A percentile compares a stretch with the other conserved stretches of the same genome.
Evolutionary conservation across 2,329 filamentous ascomycete genomes (phyloP).

Genomic region (Pyrenochaeta sp.): DNA sequence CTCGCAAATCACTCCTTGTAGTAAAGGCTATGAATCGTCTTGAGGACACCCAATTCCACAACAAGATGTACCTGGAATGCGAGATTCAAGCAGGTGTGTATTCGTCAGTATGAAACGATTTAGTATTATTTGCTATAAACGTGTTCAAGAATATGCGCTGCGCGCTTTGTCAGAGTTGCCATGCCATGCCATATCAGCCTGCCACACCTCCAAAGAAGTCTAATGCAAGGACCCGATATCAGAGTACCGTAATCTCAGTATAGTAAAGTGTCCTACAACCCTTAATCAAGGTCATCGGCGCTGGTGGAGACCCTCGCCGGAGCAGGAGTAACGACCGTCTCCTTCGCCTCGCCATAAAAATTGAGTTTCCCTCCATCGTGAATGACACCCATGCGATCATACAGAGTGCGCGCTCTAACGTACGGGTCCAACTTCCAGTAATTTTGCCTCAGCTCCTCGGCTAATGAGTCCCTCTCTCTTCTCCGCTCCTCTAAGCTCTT

Average conservation of each 20-base stretch:
- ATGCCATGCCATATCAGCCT: slow-evolving; percentile 1
- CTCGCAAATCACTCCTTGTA: too few relatives aligned
- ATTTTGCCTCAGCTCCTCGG: slow-evolving; percentile 70
- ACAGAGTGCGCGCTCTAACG: slow-evolving; percentile 80
- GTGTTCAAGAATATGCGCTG: background rate
- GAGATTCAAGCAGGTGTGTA: background rate
- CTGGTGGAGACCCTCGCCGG: slow-evolving; percentile 30
- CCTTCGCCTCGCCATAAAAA: slow-evolving; percentile 67
- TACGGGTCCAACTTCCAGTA: slow-evolving; percentile 95
- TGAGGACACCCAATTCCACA: too few relatives aligned
- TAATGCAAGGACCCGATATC: background rate
- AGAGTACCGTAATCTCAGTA: background rate
- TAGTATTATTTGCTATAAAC: slow-evolving; percentile 2
- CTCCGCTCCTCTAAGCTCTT: slow-evolving; percentile 58
- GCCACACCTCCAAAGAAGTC: background rate
- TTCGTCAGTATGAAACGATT: background rate
- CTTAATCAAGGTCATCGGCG: slow-evolving; percentile 48
- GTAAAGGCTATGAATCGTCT: too few relatives aligned
- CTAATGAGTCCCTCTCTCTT: slow-evolving; percentile 67
- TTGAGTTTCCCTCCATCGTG: slow-evolving; percentile 71
- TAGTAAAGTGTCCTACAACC: background rate
- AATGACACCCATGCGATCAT: slow-evolving; percentile 82
- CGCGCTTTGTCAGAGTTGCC: background rate
- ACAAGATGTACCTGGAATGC: too few relatives aligned
- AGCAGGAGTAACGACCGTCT: background rate